Evolutionary conservation across 768 basidiomycete species (phyloP).

Genomic region (Termitomyces sp.): DNA sequence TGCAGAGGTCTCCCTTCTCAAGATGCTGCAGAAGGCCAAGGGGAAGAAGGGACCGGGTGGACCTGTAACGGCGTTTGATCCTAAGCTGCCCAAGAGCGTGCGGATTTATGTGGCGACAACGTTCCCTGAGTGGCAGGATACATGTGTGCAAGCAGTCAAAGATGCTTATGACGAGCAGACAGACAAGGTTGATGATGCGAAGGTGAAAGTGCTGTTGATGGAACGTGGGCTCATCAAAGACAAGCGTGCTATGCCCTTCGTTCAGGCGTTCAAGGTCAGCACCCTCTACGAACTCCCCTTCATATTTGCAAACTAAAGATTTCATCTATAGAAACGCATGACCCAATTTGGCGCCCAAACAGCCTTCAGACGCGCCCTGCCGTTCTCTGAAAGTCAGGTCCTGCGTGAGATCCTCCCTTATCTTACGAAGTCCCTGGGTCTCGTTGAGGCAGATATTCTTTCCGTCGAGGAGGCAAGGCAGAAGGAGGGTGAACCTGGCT

Average conservation of each 20-base stretch:
- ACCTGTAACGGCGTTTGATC: constrained; percentile 59
- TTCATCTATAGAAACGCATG: constrained; percentile 65
- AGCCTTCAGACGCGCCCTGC: constrained; percentile 77
- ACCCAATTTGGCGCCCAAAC: constrained; percentile 64
- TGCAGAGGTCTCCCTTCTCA: constrained; percentile 72
- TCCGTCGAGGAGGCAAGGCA: constrained; percentile 63
- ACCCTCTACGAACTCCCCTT: not conserved
- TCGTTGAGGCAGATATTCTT: constrained; percentile 67
- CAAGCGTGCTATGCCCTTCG: constrained; percentile 93
- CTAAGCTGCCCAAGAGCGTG: constrained; percentile 79
- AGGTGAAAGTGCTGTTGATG: constrained; percentile 62
- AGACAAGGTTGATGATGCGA: constrained; percentile 76
- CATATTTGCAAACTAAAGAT: not conserved
- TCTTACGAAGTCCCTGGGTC: constrained; percentile 67
- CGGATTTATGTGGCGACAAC: constrained; percentile 84
- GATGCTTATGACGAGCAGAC: constrained; percentile 53
- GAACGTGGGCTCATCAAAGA: constrained; percentile 86
- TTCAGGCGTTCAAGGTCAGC: constrained; percentile 85
- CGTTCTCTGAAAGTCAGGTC: constrained; percentile 78
- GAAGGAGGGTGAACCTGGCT: constrained; percentile 49
- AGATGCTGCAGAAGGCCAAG: constrained; percentile 77
- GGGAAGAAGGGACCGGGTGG: constrained; percentile 43
- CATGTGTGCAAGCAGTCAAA: constrained; percentile 69
- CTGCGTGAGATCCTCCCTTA: constrained; percentile 71
- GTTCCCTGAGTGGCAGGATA: constrained; percentile 94